Base-by-base conservation (phyloP, 2,329 filamentous ascomycete genomes). In the Ophiostoma himal-ulmi region DNA sequence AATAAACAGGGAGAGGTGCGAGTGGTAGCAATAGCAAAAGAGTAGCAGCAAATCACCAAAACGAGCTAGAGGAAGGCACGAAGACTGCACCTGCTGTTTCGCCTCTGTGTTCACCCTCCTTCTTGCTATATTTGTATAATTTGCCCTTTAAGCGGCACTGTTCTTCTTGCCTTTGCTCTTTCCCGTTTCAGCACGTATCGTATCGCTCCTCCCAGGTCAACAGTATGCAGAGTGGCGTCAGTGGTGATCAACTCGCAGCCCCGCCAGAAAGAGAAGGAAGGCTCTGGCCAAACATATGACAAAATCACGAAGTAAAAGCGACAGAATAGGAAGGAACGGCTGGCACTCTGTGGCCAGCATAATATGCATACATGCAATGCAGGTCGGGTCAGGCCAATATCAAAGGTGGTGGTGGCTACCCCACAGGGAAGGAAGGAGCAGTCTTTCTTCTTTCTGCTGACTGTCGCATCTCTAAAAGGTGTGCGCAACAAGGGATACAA, bases 351-450 rank as follows among this genome's bases (percentile, higher is more conserved):
- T 26, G 44, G 69, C 66, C 44, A 66, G n/a, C 62, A 66, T 39
- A 44, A 34, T 44, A 62, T 37, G 34, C 62, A 39, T 13, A 36
- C 36, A 65, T 65, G n/a, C 36, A 37, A 65, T 65, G 62, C 36
- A 65, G 62, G 34, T 41, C 20, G 62, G 62, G 62, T 36, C 62
- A 65, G 62, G 62, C 36, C 62, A 60, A 17, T 30, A 17, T 39
- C 7, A 22, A 39, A 22, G 52, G 62, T 57, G 26, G 52, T 39
- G 10, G 52, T 10, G 37, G 41, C 44, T 71, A 69, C 70, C 70
- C 70, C 70, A 71, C 70, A 71, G 34, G 68, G 68, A 39, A 69
- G 26, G 68, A 67, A 69, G 26, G 68, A 67, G 39, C 68, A 65
- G 65, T 13, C 26, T 36, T n/a, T 64, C 20, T 37, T 36, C 20